A percentile compares a stretch with the other conserved stretches of the same genome.
Conservation (phyloP, 1,139 yeast genomes). For the Yamadazyma songkhlaensis region DNA sequence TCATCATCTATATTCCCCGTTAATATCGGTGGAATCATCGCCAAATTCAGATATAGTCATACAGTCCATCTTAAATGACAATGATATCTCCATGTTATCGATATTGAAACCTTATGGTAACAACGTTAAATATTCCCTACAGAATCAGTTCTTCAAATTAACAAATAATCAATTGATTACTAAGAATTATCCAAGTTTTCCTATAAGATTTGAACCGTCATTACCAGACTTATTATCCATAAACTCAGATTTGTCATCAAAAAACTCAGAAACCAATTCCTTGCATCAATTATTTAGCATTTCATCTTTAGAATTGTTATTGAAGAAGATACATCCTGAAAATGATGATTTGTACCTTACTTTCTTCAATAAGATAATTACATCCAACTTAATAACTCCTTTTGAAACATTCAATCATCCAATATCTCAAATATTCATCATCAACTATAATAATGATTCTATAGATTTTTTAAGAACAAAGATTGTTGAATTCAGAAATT, state of each 20-base stretch:
- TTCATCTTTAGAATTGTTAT: slow-evolving; percentile 34
- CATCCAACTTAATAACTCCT: slow-evolving; percentile 65
- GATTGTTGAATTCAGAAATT: slow-evolving; percentile 44
- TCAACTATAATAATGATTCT: slow-evolving; percentile 49
- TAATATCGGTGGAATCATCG: slow-evolving; percentile 53
- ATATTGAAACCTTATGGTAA: slow-evolving; percentile 45
- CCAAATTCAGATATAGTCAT: slow-evolving; percentile 48
- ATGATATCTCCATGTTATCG: slow-evolving; percentile 33
- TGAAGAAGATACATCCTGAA: slow-evolving; percentile 18
- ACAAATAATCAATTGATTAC: slow-evolving; percentile 43
- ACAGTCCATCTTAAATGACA: slow-evolving; percentile 28
- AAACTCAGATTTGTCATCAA: slow-evolving; percentile 6
- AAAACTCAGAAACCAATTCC: background rate
- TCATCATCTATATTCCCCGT: slow-evolving; percentile 56
- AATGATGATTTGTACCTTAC: slow-evolving; percentile 47
- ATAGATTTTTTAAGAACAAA: slow-evolving; percentile 41
- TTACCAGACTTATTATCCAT: slow-evolving; percentile 40
- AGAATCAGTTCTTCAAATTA: slow-evolving; percentile 37
- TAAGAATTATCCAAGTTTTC: slow-evolving; percentile 42
- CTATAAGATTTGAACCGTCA: slow-evolving; percentile 43
- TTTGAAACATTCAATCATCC: slow-evolving; percentile 94
- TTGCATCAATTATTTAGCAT: slow-evolving; percentile 38
- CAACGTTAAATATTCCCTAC: slow-evolving; percentile 40
- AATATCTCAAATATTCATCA: slow-evolving; percentile 68
- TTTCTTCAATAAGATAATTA: slow-evolving; percentile 57